Conservation (phyloP, 2,329 filamentous ascomycete genomes). For the Fusarium sp. region DNA sequence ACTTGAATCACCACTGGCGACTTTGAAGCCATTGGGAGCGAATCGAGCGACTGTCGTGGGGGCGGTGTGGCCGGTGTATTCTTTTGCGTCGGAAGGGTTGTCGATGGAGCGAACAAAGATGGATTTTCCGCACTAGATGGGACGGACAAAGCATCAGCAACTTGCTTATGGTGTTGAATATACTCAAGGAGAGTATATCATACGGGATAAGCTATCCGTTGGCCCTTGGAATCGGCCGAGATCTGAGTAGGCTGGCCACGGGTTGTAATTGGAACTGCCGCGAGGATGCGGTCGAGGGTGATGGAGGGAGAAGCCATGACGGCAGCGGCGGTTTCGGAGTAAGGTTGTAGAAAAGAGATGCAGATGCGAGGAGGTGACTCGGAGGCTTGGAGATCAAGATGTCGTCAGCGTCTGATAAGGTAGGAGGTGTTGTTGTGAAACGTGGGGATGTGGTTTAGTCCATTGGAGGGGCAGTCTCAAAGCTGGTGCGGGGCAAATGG, state of each 20-base stretch:
- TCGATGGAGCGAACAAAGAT: constrained; percentile 97
- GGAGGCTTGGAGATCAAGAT: constrained; percentile 20
- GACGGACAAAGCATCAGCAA: constrained; percentile 20
- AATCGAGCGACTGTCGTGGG: constrained; percentile 93
- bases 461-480: constrained; percentile 30
- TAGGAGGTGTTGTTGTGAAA: constrained; percentile 27
- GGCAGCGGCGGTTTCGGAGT: constrained; percentile 3
- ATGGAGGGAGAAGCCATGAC: constrained; percentile 60
- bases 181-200: constrained; percentile 48
- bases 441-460: constrained; percentile 21
- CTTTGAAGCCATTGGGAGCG: constrained; percentile 92
- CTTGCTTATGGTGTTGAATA: background rate
- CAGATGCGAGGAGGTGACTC: constrained; percentile 9
- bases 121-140: constrained; percentile 85
- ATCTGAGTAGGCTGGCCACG: constrained; percentile 91
- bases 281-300: constrained; percentile 77
- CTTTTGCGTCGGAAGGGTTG: constrained; percentile 81
- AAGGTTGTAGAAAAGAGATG: constrained; percentile 2
- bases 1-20: constrained; percentile 88
- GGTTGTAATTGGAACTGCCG: constrained; percentile 83
- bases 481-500: constrained; percentile 35
- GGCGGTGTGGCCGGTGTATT: constrained; percentile 92
- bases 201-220: constrained; percentile 93
- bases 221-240: constrained; percentile 86
- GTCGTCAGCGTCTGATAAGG: constrained; percentile 19